Base-by-base conservation (phyloP, 805 yeast genomes). In the Maudiozyma saulgeensis region DNA sequence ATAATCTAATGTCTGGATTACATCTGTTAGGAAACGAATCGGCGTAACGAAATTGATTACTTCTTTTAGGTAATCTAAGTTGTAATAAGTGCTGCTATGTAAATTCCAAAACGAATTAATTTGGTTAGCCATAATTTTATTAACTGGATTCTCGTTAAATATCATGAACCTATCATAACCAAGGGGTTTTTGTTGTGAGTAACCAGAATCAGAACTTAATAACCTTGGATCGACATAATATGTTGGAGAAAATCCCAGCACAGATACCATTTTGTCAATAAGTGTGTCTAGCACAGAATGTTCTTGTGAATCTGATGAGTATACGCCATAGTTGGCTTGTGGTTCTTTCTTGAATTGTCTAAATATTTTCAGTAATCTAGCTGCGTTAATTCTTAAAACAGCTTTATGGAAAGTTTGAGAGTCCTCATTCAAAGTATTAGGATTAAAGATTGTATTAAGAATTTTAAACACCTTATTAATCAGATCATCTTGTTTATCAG, bases 341-440 rank as follows among this genome's bases (percentile, higher is more conserved):
- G 61, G 49, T 44, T 55, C 61, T 4, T 35, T 45, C 12, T 57
- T 53, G 34, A 63, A 62, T 25, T 52, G 53, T 34, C 65, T 50
- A 21, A 62, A 47, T 3, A 58, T 53, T 41, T 58, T 60, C 15
- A 65, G 43, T 16, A 65, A 48, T 41, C 50, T 54, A 4, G 56
- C 53, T 3, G 66, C 60, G 51, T 62, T 63, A 8, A 65, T 45
- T 42, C 65, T 57, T 38, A 76, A 47, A 1, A 75, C 68, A 0
- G 73, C 62, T 35, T 63, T 65, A 53, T 76, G 79, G 37, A 77
- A 65, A 16, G 72, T 66, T 31, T 64, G 63, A 0, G 79, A 70
- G 26, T 77, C 80, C 21, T 73, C 76, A 46, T 75, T 70, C 2
- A 74, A 52, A 1, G 74, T 68, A 6, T 67, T 53, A 2, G 80